phyloP scores from a whole-genome alignment of 2,329 filamentous ascomycete genomes.

The Alternaria novae-zelandiae region DNA sequence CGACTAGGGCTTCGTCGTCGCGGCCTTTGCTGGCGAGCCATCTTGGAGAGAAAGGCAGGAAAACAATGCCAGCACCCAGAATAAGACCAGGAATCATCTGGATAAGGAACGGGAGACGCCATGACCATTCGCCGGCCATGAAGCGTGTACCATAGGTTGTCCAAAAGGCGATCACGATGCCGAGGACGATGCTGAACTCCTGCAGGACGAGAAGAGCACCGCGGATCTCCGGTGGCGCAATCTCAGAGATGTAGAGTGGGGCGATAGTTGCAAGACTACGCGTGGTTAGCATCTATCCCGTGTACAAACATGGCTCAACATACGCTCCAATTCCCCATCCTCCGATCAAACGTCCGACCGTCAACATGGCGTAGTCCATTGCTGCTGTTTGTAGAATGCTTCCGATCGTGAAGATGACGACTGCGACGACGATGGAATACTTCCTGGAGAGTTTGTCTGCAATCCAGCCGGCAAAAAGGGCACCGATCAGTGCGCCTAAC shows the following conservation, averaged over 20 bases:
- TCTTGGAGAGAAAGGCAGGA: slow-evolving; percentile 63
- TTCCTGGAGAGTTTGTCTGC: slow-evolving; percentile 61
- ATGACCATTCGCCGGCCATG: slow-evolving; percentile 53
- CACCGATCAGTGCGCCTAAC: slow-evolving; percentile 56
- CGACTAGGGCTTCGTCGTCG: slow-evolving; percentile 57
- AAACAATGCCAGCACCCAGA: slow-evolving; percentile 50
- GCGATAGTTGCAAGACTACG: slow-evolving; percentile 50
- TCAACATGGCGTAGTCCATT: slow-evolving; percentile 59
- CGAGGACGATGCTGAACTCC: slow-evolving; percentile 55
- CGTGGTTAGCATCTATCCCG: slow-evolving; percentile 3
- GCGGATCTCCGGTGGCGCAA: slow-evolving; percentile 57
- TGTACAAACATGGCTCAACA: slow-evolving; percentile 8
- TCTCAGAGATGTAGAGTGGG: slow-evolving; percentile 62
- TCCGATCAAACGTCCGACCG: slow-evolving; percentile 58
- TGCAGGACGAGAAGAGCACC: slow-evolving; percentile 59
- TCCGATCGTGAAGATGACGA: slow-evolving; percentile 59
- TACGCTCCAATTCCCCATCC: slow-evolving; percentile 61
- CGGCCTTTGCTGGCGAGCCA: slow-evolving; percentile 56
- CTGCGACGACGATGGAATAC: slow-evolving; percentile 60
- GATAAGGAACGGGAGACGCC: slow-evolving; percentile 56
- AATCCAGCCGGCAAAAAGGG: slow-evolving; percentile 52
- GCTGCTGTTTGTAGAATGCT: slow-evolving; percentile 60
- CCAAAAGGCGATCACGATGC: slow-evolving; percentile 61
- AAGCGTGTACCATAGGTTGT: slow-evolving; percentile 60
- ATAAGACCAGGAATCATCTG: slow-evolving; percentile 53